Conservation (phyloP, 1,139 yeast species). For the Zygoascus meyerae region DNA sequence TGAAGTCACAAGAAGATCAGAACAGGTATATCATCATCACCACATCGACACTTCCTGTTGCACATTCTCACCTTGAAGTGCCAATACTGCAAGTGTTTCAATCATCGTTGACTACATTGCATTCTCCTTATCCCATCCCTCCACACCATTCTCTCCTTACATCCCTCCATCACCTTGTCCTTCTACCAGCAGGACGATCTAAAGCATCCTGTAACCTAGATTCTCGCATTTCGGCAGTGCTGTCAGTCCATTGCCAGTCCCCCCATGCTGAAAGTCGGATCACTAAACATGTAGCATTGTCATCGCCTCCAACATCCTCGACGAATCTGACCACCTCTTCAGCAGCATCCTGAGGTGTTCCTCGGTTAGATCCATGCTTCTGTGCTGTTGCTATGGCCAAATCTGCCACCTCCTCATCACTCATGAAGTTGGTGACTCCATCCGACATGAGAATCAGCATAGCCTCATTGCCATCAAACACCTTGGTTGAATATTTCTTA, state of each 20-base stretch:
- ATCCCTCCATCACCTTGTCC: slow-evolving; percentile 8
- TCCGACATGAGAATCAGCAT: slow-evolving; percentile 75
- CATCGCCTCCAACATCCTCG: slow-evolving; percentile 86
- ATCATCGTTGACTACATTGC: too few species aligned
- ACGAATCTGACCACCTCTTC: slow-evolving; percentile 79
- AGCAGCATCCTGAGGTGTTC: slow-evolving; percentile 83
- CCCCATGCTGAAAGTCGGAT: slow-evolving; percentile 89
- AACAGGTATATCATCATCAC: too few species aligned
- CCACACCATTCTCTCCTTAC: too few species aligned
- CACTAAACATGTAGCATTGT: slow-evolving; percentile 86
- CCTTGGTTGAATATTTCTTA: slow-evolving; percentile 7
- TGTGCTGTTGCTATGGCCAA: slow-evolving; percentile 68
- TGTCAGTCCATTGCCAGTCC: slow-evolving; percentile 64
- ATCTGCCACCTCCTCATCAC: slow-evolving; percentile 91
- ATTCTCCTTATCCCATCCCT: too few species aligned
- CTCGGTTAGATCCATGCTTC: slow-evolving; percentile 58
- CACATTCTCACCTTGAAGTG: too few species aligned
- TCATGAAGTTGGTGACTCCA: slow-evolving; percentile 73
- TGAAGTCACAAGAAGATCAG: too few species aligned
- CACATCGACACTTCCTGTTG: too few species aligned
- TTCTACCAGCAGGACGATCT: slow-evolving; percentile 20
- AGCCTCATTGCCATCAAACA: slow-evolving; percentile 62
- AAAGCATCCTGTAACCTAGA: slow-evolving; percentile 54
- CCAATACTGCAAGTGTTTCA: too few species aligned
- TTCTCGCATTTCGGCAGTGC: slow-evolving; percentile 78